These are phyloP conservation scores for Psilocybe cubensis DNA, from an alignment of 768 basidiomycete genomes.

Conservation along the genomic window DNA sequence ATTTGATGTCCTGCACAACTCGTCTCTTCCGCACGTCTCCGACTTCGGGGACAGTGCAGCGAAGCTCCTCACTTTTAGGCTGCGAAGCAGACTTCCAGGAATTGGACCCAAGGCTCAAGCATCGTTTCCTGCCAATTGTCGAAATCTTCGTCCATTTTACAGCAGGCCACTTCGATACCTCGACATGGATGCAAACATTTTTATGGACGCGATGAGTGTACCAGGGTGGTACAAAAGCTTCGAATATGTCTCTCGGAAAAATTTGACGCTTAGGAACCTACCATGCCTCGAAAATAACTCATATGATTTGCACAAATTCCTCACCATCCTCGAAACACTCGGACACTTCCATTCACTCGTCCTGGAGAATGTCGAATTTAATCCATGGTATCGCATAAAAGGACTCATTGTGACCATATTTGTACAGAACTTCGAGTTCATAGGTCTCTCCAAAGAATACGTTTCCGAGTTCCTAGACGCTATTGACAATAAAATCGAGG, in stretches of 20 bases:
- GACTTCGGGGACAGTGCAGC: slow-evolving; percentile 12
- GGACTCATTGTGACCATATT: slow-evolving; percentile 4
- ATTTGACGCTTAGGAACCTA: slow-evolving; percentile 14
- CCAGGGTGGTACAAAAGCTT: slow-evolving; percentile 15
- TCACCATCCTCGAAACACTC: slow-evolving; percentile 6
- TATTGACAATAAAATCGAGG: slow-evolving; percentile 16
- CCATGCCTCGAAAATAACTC: background rate
- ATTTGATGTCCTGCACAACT: slow-evolving; percentile 16
- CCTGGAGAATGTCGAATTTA: slow-evolving; percentile 15
- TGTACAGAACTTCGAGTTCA: slow-evolving; percentile 21
- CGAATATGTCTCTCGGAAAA: slow-evolving; percentile 7
- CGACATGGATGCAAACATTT: slow-evolving; percentile 16
- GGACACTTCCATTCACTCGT: slow-evolving; percentile 15
- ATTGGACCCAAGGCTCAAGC: background rate
- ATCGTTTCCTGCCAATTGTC: background rate
- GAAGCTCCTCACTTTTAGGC: slow-evolving; percentile 14
- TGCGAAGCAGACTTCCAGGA: slow-evolving; percentile 6
- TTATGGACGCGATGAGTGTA: slow-evolving; percentile 10
- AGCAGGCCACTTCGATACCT: slow-evolving; percentile 15
- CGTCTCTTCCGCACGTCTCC: slow-evolving; percentile 16
- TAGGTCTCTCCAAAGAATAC: slow-evolving; percentile 13
- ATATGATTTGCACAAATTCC: slow-evolving; percentile 11
- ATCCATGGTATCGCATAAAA: slow-evolving; percentile 3
- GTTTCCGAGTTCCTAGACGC: slow-evolving; percentile 9
- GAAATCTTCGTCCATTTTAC: slow-evolving; percentile 2